phyloP scores from a whole-genome alignment of 192 early-diverging fungal species.

The Umbelopsis ramanniana region DNA sequence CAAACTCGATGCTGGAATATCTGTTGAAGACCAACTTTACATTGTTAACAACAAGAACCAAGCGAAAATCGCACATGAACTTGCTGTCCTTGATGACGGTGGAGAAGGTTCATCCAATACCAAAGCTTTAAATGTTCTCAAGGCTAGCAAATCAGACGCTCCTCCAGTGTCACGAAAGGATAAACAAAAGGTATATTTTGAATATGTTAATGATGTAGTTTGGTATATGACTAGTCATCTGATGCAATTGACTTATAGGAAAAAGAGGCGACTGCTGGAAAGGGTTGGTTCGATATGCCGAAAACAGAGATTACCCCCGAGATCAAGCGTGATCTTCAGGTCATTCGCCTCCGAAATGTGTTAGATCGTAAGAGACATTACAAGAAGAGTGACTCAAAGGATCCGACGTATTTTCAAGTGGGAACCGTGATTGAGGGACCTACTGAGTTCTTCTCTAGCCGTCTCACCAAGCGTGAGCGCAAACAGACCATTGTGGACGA shows the following conservation, averaged over 20 bases:
- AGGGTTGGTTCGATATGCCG: slow-evolving; percentile 91
- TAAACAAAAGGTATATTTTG: slow-evolving; percentile 39
- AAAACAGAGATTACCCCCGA: slow-evolving; percentile 85
- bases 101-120: not conserved
- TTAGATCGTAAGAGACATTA: slow-evolving; percentile 94
- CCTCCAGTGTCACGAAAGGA: slow-evolving; percentile 40
- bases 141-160: not conserved
- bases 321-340: slow-evolving; percentile 87
- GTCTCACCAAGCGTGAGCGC: slow-evolving; percentile 87
- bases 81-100: slow-evolving; percentile 40
- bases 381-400: slow-evolving; percentile 71
- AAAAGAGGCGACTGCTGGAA: slow-evolving; percentile 35
- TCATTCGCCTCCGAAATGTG: slow-evolving; percentile 83
- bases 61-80: slow-evolving; percentile 35
- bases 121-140: slow-evolving; percentile 4
- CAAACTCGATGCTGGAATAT: slow-evolving; percentile 46
- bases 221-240: too few species aligned
- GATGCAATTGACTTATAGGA: slow-evolving; percentile 16
- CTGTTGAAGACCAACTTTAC: slow-evolving; percentile 41
- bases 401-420: slow-evolving; percentile 94
- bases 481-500: slow-evolving; percentile 87
- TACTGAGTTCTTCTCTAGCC: slow-evolving; percentile 85
- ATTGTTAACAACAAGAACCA: slow-evolving; percentile 31
- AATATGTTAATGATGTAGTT: not conserved
- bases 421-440: slow-evolving; percentile 91